Evolutionary conservation across 306 rosid genomes (phyloP).

Genomic region (Prunus mongolica): DNA sequence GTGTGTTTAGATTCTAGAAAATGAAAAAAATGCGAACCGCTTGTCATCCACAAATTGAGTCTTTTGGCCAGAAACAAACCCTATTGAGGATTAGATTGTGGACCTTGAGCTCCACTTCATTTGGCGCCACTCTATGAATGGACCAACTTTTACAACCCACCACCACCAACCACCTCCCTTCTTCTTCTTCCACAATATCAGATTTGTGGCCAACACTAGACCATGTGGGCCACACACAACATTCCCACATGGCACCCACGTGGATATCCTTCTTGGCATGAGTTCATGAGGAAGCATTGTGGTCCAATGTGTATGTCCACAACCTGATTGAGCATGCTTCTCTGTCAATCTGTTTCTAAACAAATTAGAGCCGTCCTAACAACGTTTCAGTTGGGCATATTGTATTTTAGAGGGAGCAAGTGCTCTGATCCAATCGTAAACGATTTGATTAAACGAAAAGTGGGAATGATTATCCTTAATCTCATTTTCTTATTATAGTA

Average conservation of each 20-base stretch:
- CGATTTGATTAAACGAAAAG: not conserved
- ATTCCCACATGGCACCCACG: constrained; percentile 11
- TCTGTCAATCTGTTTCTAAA: not conserved
- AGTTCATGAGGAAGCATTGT: not conserved
- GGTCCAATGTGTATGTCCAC: not conserved
- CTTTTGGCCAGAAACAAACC: not conserved
- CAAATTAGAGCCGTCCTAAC: not conserved
- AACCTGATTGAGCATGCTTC: not conserved
- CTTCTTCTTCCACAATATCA: not conserved
- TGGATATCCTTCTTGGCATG: not conserved
- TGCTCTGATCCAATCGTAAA: not conserved
- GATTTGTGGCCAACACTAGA: constrained; percentile 1
- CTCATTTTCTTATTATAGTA: not conserved
- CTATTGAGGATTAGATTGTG: not conserved
- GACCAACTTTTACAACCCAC: not conserved
- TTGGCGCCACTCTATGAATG: not conserved
- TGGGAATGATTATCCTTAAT: not conserved
- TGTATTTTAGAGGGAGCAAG: not conserved
- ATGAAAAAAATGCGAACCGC: not conserved
- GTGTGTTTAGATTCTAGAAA: not conserved
- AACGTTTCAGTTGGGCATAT: not conserved
- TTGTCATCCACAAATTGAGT: not conserved
- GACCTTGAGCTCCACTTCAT: not conserved
- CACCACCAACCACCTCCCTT: not conserved
- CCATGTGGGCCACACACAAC: not conserved